Percentiles rank a stretch among this genome's conserved stretches.
These are phyloP conservation scores for Zygosaccharomyces sapae DNA, from an alignment of 1,139 yeast species.

Conservation along the genomic window DNA sequence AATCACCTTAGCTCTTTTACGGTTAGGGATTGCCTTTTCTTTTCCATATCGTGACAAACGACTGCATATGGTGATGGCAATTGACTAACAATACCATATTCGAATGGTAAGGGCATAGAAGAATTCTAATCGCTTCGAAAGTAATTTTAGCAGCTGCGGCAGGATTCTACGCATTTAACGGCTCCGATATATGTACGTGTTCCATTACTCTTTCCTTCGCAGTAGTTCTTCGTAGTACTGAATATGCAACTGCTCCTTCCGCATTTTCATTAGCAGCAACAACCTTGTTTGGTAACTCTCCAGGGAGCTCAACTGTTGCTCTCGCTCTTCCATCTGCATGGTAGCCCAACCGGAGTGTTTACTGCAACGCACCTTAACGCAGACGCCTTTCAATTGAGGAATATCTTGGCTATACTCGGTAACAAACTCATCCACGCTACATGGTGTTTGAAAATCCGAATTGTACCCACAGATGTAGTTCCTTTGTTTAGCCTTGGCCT, in stretches of 20 bases:
- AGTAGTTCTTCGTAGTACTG: slow-evolving; percentile 28
- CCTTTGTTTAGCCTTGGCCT: slow-evolving; percentile 16
- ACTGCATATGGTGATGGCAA: neutral
- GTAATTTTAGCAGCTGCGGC: neutral
- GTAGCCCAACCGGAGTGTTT: slow-evolving; percentile 33
- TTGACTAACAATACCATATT: neutral
- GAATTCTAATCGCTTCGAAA: neutral
- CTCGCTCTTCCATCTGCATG: slow-evolving; percentile 23
- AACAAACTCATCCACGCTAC: slow-evolving; percentile 22
- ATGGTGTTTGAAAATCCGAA: slow-evolving; percentile 14
- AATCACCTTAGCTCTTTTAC: neutral
- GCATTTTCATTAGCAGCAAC: slow-evolving; percentile 24
- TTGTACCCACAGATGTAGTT: slow-evolving; percentile 31
- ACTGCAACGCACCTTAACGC: slow-evolving; percentile 29
- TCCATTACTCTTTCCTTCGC: slow-evolving; percentile 6
- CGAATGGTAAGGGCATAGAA: neutral
- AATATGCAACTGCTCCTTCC: slow-evolving; percentile 29
- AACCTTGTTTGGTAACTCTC: slow-evolving; percentile 29
- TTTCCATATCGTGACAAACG: neutral
- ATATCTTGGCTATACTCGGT: slow-evolving; percentile 12
- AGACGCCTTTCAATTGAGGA: slow-evolving; percentile 21
- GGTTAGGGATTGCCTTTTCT: neutral
- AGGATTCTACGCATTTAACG: neutral
- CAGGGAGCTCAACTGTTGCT: slow-evolving; percentile 25
- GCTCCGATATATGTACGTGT: neutral